phyloP scores from a whole-genome alignment of 148 eudicot species.

The Rhododendron henanense region DNA sequence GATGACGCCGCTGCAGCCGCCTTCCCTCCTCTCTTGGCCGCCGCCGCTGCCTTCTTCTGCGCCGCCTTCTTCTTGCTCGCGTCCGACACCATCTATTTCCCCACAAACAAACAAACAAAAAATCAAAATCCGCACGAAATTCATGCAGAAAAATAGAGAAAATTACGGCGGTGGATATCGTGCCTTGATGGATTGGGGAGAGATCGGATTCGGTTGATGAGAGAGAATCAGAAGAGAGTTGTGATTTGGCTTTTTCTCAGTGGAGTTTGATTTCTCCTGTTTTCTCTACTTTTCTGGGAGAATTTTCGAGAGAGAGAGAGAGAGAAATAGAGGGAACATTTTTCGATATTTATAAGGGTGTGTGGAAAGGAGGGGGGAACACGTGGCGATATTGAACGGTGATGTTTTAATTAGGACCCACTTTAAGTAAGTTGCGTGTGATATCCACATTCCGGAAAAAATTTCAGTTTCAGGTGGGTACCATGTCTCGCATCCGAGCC shows the following conservation, averaged over 20 bases:
- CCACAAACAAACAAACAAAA: background rate
- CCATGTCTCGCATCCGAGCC: no score
- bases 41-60: conserved; percentile 97
- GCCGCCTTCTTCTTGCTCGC: conserved; percentile 99
- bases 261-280: background rate
- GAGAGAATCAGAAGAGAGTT: background rate
- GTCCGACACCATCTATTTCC: conserved; percentile 82
- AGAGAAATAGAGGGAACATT: background rate
- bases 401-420: background rate
- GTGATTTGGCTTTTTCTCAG: background rate
- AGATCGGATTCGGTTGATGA: background rate
- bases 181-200: background rate
- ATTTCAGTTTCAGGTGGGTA: rapidly evolving
- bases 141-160: background rate
- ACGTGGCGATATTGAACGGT: background rate
- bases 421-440: background rate
- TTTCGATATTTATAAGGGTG: background rate
- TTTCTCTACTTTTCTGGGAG: background rate
- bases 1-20: conserved; percentile 33
- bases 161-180: background rate
- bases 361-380: background rate
- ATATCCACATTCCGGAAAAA: background rate
- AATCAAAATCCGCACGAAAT: background rate
- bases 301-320: background rate
- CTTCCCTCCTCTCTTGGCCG: conserved; percentile 90